These are phyloP conservation scores for Neurospora sp. DNA, from an alignment of 495 filamentous ascomycete species.

Conservation along the genomic window DNA sequence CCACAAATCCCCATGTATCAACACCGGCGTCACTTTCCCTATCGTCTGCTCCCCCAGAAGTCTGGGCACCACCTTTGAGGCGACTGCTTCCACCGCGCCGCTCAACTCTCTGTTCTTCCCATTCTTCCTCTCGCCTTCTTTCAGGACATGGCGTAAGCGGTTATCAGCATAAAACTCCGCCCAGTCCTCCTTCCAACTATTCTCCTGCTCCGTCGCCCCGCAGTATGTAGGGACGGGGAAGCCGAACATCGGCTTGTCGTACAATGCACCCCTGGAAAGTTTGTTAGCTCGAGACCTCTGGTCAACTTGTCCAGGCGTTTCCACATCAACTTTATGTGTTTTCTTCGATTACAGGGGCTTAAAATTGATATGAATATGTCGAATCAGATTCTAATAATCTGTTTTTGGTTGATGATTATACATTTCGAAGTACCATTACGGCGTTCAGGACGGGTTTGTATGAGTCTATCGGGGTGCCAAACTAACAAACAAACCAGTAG, in stretches of 20 bases:
- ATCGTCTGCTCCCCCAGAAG: conserved; percentile 63
- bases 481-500: too few relatives aligned
- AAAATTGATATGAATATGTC: too few relatives aligned
- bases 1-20: conserved; percentile 90
- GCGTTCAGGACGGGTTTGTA: too few relatives aligned
- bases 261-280: too few relatives aligned
- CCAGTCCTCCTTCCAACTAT: conserved; percentile 60
- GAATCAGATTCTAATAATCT: too few relatives aligned
- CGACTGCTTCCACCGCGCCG: conserved; percentile 53
- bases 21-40: conserved; percentile 53
- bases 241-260: conserved; percentile 55
- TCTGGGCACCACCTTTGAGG: conserved; percentile 53
- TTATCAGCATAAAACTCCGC: conserved; percentile 73
- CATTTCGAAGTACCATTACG: too few relatives aligned
- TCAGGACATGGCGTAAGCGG: conserved; percentile 55
- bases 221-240: conserved; percentile 79
- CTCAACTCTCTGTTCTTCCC: conserved; percentile 53
- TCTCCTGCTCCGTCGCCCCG: conserved; percentile 73
- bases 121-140: conserved; percentile 46
- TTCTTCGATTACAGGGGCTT: too few relatives aligned
- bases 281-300: too few relatives aligned
- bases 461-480: too few relatives aligned
- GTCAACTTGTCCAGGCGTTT: too few relatives aligned
- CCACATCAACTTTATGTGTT: too few relatives aligned
- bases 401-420: too few relatives aligned